Evolutionary conservation across 441 rosid species (phyloP).

Genomic region (Manihot esculenta): DNA sequence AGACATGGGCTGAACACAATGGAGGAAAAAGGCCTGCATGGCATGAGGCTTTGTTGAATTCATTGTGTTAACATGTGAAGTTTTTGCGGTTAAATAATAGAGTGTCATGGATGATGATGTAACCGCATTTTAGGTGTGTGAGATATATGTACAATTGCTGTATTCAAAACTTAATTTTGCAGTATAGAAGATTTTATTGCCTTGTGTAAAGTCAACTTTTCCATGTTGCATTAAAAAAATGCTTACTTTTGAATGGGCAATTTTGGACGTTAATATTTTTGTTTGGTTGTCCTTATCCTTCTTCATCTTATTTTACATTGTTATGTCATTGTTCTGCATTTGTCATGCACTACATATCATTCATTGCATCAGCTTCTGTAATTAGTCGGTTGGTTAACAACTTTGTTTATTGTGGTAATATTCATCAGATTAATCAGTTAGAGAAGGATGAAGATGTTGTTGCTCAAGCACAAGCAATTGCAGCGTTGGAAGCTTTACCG

Average conservation of each 20-base stretch:
- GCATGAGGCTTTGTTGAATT: neutral
- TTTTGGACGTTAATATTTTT: neutral
- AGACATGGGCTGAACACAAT: neutral
- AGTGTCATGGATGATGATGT: neutral
- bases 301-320: neutral
- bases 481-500: slow-evolving; percentile 70
- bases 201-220: neutral
- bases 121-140: neutral
- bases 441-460: slow-evolving; percentile 99
- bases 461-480: slow-evolving; percentile 92
- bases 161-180: neutral
- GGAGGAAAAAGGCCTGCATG: neutral
- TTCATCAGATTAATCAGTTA: slow-evolving; percentile 79
- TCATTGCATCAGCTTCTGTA: neutral
- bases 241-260: neutral
- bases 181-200: neutral
- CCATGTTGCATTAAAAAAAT: neutral
- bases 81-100: neutral
- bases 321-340: neutral
- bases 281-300: neutral
- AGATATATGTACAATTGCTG: too few species aligned
- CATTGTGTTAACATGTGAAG: neutral
- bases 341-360: neutral
- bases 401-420: slow-evolving; percentile 16
- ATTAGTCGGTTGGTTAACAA: slow-evolving; percentile 5